Evolutionary conservation across 2,329 filamentous ascomycete species (phyloP).

Genomic region (Xylariaceae sp.): DNA sequence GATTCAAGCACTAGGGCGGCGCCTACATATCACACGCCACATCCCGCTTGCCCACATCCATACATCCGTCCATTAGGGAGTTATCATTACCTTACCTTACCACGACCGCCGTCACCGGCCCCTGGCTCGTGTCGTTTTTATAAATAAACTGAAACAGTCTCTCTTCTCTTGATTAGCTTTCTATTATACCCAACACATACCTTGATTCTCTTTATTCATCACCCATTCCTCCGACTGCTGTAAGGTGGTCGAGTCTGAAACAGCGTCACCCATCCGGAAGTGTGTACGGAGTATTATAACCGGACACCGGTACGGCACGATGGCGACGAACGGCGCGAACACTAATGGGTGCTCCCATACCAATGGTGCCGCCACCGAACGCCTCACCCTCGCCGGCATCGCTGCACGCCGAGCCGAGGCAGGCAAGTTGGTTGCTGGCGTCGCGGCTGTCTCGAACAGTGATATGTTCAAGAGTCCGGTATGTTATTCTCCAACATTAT

Average conservation of each 20-base stretch:
- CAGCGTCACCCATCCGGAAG: background rate
- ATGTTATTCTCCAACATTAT: conserved; percentile 25
- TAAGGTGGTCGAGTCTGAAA: too few species aligned
- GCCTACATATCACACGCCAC: too few species aligned
- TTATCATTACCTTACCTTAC: background rate
- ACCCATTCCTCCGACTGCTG: too few species aligned
- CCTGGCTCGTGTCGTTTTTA: background rate
- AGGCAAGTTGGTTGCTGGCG: conserved; percentile 67
- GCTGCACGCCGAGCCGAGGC: conserved; percentile 62
- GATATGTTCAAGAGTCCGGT: conserved; percentile 78
- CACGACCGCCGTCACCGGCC: background rate
- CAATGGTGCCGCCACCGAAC: conserved; percentile 24
- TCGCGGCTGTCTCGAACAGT: conserved; percentile 71
- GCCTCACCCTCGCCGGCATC: conserved; percentile 61
- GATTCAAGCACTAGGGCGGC: too few species aligned
- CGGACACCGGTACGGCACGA: background rate
- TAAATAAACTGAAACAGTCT: too few species aligned
- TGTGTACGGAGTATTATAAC: background rate
- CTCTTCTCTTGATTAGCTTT: too few species aligned
- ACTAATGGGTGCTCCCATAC: conserved; percentile 9
- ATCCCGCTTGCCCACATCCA: too few species aligned
- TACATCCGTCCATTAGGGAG: too few species aligned
- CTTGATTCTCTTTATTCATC: too few species aligned
- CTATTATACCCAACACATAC: too few species aligned
- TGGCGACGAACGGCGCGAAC: conserved; percentile 8